Base-by-base conservation (phyloP, 2,329 filamentous ascomycete genomes). In the Penicillium crustosum region DNA sequence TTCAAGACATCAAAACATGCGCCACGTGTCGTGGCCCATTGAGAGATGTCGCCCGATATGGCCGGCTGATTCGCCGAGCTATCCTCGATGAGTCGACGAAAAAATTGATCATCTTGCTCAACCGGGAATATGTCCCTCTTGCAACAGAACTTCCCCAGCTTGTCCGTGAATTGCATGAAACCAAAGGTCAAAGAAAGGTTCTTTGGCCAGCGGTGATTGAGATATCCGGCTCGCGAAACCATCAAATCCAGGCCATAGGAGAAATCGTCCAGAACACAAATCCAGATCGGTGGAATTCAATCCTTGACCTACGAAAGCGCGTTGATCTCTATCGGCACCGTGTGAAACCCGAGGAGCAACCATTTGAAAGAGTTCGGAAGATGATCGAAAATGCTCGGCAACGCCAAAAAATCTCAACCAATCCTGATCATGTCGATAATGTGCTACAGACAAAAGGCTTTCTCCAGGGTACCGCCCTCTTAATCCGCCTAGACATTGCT, bases 51-150 rank as follows among this genome's bases (percentile, higher is more conserved):
- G 72, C 81, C 2, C 77, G 87, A 4, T 90, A 90, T 64, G 83
- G 84, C 15, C 80, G 86, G 10, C 81, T 89, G 3, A 78, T 88
- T 29, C 80, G 84, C 36, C 79, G 82, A 4, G 84, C 82, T 0
- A 73, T 86, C 7, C 76, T 90, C 0, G 85, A 89, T 53, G 83
- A 88, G 66, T 78, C 82, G 0, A 85, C 84, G 0, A 88, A 87
- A 71, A 86, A 84, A 60, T 86, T 89, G 66, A 80, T 87, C n/a
- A 65, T 79, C 4, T 83, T 79, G 75, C 78, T 82, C 0, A 81
- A 82, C 8, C 64, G 60, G 7, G 65, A 74, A 10, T 81, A 77
- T 57, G 61, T 76, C 0, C 66, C 74, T 4, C 72, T 86, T 8
- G 74, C 74, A 1, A 59, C 73, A 2, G 57, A 63, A 21, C 63